phyloP scores from a whole-genome alignment of 768 basidiomycete species.

The Agaricus sinodeliciosus region DNA sequence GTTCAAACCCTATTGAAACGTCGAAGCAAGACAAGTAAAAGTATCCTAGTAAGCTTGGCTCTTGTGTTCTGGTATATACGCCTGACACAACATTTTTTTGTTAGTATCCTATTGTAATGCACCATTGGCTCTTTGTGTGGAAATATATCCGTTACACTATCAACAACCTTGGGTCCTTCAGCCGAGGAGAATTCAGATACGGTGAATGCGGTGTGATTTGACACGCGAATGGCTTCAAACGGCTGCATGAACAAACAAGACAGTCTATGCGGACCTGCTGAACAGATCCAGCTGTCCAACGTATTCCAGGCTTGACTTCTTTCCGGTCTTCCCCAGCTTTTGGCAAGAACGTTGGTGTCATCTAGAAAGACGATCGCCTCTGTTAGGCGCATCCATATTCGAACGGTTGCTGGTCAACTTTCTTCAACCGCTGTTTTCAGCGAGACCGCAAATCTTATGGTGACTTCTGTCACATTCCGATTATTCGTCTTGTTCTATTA shows the following conservation, averaged over 20 bases:
- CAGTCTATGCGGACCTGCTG: no score
- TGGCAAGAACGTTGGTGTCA: not conserved
- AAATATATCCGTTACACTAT: not conserved
- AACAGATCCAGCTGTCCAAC: conserved; percentile 17
- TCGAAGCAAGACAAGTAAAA: not conserved
- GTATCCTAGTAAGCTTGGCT: not conserved
- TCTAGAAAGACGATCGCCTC: not conserved
- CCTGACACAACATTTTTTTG: no score
- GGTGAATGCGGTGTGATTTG: conserved; percentile 15
- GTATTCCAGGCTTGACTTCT: conserved; percentile 28
- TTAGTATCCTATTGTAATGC: no score
- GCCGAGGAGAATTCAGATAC: no score
- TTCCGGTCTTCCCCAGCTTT: conserved; percentile 17
- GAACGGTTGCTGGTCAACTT: no score
- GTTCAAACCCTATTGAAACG: conserved; percentile 76
- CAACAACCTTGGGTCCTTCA: not conserved
- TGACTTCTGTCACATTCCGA: no score
- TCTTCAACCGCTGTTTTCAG: no score
- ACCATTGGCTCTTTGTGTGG: not conserved
- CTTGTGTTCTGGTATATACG: not conserved
- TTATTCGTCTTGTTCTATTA: no score
- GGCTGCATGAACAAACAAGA: conserved; percentile 12
- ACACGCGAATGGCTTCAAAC: conserved; percentile 20
- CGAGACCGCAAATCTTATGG: no score
- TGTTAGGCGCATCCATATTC: not conserved